phyloP scores from a whole-genome alignment of 2,329 filamentous ascomycete genomes.

The Fusarium sp. region DNA sequence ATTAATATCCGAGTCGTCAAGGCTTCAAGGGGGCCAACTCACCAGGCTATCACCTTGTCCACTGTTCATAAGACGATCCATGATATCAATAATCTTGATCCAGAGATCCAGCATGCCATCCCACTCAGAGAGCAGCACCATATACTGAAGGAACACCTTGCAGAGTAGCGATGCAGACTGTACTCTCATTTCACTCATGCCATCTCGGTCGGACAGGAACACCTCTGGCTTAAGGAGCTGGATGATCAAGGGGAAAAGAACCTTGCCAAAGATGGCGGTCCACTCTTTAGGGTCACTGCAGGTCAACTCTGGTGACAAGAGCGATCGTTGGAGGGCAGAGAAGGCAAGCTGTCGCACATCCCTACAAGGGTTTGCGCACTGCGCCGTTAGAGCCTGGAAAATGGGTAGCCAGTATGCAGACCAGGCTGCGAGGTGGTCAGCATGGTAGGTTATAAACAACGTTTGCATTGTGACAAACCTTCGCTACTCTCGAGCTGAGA shows the following conservation, averaged over 20 bases:
- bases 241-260: constrained; percentile 91
- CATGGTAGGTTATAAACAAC: not conserved
- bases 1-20: constrained; percentile 8
- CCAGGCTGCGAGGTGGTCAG: constrained; percentile 75
- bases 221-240: constrained; percentile 93
- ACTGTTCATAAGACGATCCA: constrained; percentile 96
- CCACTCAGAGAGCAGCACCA: constrained; percentile 86
- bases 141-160: constrained; percentile 95
- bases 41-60: constrained; percentile 91
- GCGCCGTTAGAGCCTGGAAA: constrained; percentile 86
- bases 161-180: constrained; percentile 91
- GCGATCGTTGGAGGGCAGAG: constrained; percentile 83
- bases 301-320: constrained; percentile 86
- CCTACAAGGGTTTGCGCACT: constrained; percentile 94
- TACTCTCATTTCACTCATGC: constrained; percentile 96
- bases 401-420: constrained; percentile 98
- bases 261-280: constrained; percentile 94
- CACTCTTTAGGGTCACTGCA: constrained; percentile 90
- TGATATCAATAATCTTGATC: constrained; percentile 91
- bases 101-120: constrained; percentile 92
- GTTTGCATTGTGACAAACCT: constrained; percentile 64
- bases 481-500: constrained; percentile 91
- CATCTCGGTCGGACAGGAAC: constrained; percentile 88
- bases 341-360: constrained; percentile 93
- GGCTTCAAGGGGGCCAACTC: constrained; percentile 56